Percentiles rank a stretch among this genome's conserved stretches.
Conservation (phyloP, 345 rosid species). For the Lepidium sativum region DNA sequence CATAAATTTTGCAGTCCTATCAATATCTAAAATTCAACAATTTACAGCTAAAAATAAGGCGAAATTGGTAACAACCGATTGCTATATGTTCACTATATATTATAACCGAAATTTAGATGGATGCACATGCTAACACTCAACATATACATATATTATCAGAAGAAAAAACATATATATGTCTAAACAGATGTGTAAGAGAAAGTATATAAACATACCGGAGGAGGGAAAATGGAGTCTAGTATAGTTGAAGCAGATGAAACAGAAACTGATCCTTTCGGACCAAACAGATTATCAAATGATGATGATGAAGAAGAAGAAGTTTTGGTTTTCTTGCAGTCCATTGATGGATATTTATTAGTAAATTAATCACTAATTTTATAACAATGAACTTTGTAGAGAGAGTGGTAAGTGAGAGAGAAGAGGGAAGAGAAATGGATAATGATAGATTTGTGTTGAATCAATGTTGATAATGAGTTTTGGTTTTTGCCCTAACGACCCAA, state of each 20-base stretch:
- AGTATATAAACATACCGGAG: constrained; percentile 13
- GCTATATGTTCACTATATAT: not conserved
- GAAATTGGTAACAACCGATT: not conserved
- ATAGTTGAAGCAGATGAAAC: constrained; percentile 24
- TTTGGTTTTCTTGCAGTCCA: constrained; percentile 23
- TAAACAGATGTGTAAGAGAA: not conserved
- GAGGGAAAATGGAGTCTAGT: constrained; percentile 31
- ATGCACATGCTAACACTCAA: not conserved
- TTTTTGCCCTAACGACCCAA: constrained; percentile 29
- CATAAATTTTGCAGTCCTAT: not conserved
- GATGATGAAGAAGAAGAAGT: constrained; percentile 1
- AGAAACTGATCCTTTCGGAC: constrained; percentile 22
- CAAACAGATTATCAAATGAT: constrained; percentile 25
- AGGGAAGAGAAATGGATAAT: constrained; percentile 6
- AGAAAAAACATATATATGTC: not conserved
- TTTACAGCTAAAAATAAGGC: not conserved
- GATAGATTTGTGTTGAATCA: not conserved
- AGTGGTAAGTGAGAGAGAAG: not conserved
- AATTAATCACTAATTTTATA: too few relatives aligned
- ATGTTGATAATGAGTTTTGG: not conserved
- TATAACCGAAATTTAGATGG: not conserved
- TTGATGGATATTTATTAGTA: not conserved
- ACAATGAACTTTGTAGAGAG: not conserved
- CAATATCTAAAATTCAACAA: not conserved
- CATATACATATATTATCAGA: not conserved